phyloP scores from a whole-genome alignment of 1,284 basidiomycete genomes.

The Irpex sp. region DNA sequence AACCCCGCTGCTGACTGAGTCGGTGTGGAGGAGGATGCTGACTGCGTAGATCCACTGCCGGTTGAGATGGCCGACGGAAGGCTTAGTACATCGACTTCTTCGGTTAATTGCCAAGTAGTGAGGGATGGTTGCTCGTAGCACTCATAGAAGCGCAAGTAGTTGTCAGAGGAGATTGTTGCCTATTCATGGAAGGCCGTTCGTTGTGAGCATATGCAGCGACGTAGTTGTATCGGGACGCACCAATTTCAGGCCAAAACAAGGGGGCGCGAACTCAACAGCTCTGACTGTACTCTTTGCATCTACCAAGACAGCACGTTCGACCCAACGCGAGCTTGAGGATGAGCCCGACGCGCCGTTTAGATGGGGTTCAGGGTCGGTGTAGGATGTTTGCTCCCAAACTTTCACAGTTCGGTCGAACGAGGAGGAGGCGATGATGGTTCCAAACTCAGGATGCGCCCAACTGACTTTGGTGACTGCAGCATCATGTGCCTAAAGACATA shows the following conservation, averaged over 20 bases:
- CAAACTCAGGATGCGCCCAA: slow-evolving; percentile 91
- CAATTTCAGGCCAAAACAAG: slow-evolving; percentile 82
- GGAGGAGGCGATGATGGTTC: slow-evolving; percentile 77
- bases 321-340: slow-evolving; percentile 52
- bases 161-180: slow-evolving; percentile 88
- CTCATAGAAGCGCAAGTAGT: slow-evolving; percentile 83
- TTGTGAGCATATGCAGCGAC: background rate
- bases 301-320: slow-evolving; percentile 69
- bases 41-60: slow-evolving; percentile 43
- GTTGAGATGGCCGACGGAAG: slow-evolving; percentile 45
- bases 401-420: slow-evolving; percentile 89
- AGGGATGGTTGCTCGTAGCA: slow-evolving; percentile 82
- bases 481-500: slow-evolving; percentile 71
- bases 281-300: slow-evolving; percentile 86
- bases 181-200: slow-evolving; percentile 25
- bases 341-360: slow-evolving; percentile 27
- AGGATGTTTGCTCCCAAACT: slow-evolving; percentile 77
- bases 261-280: slow-evolving; percentile 81
- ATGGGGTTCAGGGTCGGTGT: slow-evolving; percentile 32
- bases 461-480: slow-evolving; percentile 79
- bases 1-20: slow-evolving; percentile 57
- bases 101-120: slow-evolving; percentile 74
- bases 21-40: slow-evolving; percentile 60
- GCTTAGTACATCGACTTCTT: slow-evolving; percentile 74
- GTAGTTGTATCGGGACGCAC: slow-evolving; percentile 39